These are phyloP conservation scores for Podospora tetraspora DNA, from an alignment of 495 filamentous ascomycete species.

Conservation along the genomic window DNA sequence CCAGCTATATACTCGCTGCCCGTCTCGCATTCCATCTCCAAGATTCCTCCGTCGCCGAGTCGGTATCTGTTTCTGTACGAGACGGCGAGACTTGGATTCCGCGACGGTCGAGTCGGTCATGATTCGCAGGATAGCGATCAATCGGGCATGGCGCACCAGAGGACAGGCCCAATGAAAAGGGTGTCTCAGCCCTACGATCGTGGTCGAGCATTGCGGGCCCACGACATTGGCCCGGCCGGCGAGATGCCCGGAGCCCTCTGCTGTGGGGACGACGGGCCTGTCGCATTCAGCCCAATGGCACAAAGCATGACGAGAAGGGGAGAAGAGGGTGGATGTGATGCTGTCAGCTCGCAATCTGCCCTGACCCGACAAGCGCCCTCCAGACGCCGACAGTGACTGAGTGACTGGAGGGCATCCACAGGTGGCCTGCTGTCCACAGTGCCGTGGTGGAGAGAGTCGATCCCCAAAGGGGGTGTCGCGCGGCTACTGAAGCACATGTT, in stretches of 20 bases:
- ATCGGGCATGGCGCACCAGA: conserved; percentile 6
- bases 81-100: conserved; percentile 1
- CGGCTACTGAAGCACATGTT: conserved; percentile 18
- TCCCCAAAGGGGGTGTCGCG: conserved; percentile 19
- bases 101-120: not conserved
- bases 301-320: not conserved
- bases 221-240: conserved; percentile 5
- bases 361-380: not conserved
- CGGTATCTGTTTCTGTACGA: not conserved
- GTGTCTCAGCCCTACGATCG: conserved; percentile 11
- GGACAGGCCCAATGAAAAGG: conserved; percentile 4
- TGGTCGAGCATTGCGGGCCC: conserved; percentile 8
- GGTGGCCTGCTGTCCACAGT: not conserved
- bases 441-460: not conserved
- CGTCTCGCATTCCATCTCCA: not conserved
- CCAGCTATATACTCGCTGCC: not conserved
- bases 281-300: not conserved
- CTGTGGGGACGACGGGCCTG: not conserved
- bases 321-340: not conserved
- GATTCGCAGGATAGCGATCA: conserved; percentile 1
- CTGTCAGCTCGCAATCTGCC: not conserved
- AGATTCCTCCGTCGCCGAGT: not conserved
- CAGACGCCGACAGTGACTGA: not conserved
- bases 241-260: conserved; percentile 3
- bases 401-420: not conserved